Evolutionary conservation across 306 rosid species (phyloP).

Genomic region (Inga oerstediana): DNA sequence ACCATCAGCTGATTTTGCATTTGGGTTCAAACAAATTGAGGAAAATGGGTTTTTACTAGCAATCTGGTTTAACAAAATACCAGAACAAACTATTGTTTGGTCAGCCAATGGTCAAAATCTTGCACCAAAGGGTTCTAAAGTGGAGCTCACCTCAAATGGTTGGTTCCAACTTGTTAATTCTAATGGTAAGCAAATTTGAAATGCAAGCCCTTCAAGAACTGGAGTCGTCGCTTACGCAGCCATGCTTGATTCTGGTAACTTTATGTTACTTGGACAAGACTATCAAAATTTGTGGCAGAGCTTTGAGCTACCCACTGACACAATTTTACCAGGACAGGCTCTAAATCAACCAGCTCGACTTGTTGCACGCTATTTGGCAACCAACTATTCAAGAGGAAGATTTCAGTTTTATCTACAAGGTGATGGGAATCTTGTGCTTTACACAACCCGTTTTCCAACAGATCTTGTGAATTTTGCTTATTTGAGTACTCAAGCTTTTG

Average conservation of each 20-base stretch:
- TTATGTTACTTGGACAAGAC: slow-evolving; percentile 9
- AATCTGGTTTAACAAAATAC: slow-evolving; percentile 50
- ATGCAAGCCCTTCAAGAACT: not conserved
- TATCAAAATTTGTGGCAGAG: slow-evolving; percentile 33
- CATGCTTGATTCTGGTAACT: slow-evolving; percentile 36
- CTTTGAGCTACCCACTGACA: slow-evolving; percentile 44
- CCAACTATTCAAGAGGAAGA: slow-evolving; percentile 35
- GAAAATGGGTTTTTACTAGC: slow-evolving; percentile 42
- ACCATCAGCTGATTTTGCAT: slow-evolving; percentile 45
- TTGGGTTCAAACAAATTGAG: slow-evolving; percentile 39
- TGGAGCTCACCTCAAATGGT: too few species aligned
- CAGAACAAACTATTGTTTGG: slow-evolving; percentile 50
- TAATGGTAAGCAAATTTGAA: slow-evolving; percentile 22
- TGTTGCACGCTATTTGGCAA: slow-evolving; percentile 23
- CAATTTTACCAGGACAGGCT: slow-evolving; percentile 48
- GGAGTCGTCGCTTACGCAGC: slow-evolving; percentile 21
- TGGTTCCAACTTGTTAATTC: slow-evolving; percentile 36
- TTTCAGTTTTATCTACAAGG: slow-evolving; percentile 28
- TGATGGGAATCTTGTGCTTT: slow-evolving; percentile 46
- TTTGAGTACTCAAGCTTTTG: slow-evolving; percentile 23
- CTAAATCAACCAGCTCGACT: slow-evolving; percentile 26
- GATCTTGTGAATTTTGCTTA: not conserved
- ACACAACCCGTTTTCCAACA: slow-evolving; percentile 33
- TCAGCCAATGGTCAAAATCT: slow-evolving; percentile 32
- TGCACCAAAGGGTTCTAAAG: slow-evolving; percentile 29